Conservation (phyloP, 1,139 yeast genomes). For the Yamadazyma jaroonii region DNA sequence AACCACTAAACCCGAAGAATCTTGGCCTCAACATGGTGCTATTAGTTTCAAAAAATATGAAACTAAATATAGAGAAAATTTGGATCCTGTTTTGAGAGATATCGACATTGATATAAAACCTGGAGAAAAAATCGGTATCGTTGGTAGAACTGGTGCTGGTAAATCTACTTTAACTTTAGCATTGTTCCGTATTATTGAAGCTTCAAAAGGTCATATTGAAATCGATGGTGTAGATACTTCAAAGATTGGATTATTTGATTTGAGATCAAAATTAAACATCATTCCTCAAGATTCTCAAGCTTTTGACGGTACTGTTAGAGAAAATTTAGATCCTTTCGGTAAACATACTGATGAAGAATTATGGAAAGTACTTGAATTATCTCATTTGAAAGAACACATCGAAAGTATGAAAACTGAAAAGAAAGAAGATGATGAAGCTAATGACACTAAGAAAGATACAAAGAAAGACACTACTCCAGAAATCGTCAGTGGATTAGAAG, state of each 20-base stretch:
- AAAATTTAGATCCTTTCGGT: conserved; percentile 36
- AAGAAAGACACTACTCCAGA: conserved; percentile 9
- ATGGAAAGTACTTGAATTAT: conserved; percentile 33
- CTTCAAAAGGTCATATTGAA: conserved; percentile 29
- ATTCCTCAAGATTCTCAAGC: conserved; percentile 41
- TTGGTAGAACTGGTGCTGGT: conserved; percentile 44
- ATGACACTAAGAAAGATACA: conserved; percentile 8
- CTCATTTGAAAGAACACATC: conserved; percentile 34
- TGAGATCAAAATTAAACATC: conserved; percentile 32
- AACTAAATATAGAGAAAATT: conserved; percentile 34
- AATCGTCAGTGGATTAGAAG: conserved; percentile 12
- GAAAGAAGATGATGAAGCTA: conserved; percentile 19
- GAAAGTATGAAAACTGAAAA: conserved; percentile 30
- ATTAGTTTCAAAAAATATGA: conserved; percentile 29
- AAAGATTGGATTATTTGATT: conserved; percentile 31
- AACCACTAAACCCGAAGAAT: conserved; percentile 21
- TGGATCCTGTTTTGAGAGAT: conserved; percentile 34
- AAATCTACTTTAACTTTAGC: conserved; percentile 39
- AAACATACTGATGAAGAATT: conserved; percentile 26
- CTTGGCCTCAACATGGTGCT: conserved; percentile 33
- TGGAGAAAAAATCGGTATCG: conserved; percentile 38
- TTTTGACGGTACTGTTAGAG: conserved; percentile 33
- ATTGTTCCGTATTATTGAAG: conserved; percentile 36
- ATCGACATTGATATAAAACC: conserved; percentile 26
- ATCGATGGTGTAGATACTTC: conserved; percentile 32